Base-by-base conservation (phyloP, 1,284 basidiomycete species). In the Coniferiporia sulphurascens region DNA sequence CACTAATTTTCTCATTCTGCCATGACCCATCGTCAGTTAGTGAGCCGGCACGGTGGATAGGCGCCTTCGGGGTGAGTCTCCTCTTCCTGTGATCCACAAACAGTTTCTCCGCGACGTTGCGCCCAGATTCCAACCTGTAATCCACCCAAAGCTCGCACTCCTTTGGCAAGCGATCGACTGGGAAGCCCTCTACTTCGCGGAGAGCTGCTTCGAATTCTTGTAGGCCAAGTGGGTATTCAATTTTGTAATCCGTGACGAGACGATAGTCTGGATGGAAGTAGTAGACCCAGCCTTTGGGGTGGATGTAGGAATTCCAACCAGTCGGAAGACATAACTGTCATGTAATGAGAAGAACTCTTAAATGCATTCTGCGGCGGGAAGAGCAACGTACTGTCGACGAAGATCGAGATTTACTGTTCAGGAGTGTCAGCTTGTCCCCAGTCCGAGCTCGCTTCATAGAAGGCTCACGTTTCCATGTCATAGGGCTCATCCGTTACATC, bases 221-320 rank as follows among this genome's bases (percentile, higher is more conserved):
- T 27, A 50, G 44, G 7, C 61, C 61, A 27, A 59, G 46, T 17
- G 10, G 17, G 6, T 51, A 51, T 41, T 62, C 61, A 1, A 62
- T 59, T 44, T 52, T 62, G 58, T 52, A 62, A 19, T 62, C 61
- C 8, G 61, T 62, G 48, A 62, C 58, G 27, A 62, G 49, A 32
- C 59, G 58, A 12, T 52, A 44, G 34, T 54, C 52, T 21, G 58
- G 61, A 54, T 62, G 56, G 19, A 52, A 60, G 36, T 62, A 62
- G 43, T 62, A 62, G 6, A 60, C 34, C 61, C 61, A 62, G 12
- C 61, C 61, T 44, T 56, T 59, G 9, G 61, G 61, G 27, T 62
- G 61, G 49, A 60, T 55, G 35, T 62, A 56, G 6, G 58, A 52
- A 10, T 56, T 52, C 58, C 58, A 62, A 10, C 54, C 61, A 9